A percentile compares a stretch with the other conserved stretches of the same genome.
Evolutionary conservation across 768 basidiomycete species (phyloP).

Genomic region (Lyophyllum semitale): DNA sequence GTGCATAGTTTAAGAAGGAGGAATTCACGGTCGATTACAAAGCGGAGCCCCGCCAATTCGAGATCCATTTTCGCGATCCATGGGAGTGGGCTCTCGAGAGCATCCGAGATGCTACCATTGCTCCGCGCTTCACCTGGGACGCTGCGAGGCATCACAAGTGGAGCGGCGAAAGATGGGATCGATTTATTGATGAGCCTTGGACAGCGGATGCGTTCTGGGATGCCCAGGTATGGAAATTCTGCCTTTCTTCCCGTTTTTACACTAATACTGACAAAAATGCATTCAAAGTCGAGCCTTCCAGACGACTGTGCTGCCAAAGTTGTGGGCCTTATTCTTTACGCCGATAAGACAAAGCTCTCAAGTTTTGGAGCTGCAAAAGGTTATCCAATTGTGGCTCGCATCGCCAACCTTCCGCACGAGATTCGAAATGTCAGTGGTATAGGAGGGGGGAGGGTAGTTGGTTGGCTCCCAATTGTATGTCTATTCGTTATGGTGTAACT

Average conservation of each 20-base stretch:
- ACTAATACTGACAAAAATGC: too few species aligned
- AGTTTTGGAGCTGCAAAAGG: conserved; percentile 38
- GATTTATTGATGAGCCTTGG: conserved; percentile 17
- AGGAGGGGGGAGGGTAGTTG: conserved; percentile 34
- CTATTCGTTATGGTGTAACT: background rate
- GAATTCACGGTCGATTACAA: conserved; percentile 4
- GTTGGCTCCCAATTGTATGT: conserved; percentile 1
- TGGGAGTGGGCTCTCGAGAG: conserved; percentile 19
- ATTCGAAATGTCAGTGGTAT: conserved; percentile 33
- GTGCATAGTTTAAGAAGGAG: conserved; percentile 9
- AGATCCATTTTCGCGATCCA: conserved; percentile 6
- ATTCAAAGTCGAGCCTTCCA: too few species aligned
- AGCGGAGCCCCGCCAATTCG: background rate
- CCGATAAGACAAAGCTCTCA: conserved; percentile 40
- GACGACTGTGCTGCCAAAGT: too few species aligned
- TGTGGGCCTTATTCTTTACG: too few species aligned
- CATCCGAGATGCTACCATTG: conserved; percentile 8
- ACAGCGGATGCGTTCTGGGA: conserved; percentile 7
- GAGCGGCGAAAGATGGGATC: conserved; percentile 2
- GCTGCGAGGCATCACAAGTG: conserved; percentile 5
- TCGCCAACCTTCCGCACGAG: conserved; percentile 30
- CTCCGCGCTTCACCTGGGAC: conserved; percentile 17
- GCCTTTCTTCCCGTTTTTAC: too few species aligned
- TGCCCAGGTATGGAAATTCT: too few species aligned
- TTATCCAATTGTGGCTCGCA: conserved; percentile 35